Evolutionary conservation across 1,284 basidiomycete genomes (phyloP).

Genomic region (Fomitopsis pinicola): DNA sequence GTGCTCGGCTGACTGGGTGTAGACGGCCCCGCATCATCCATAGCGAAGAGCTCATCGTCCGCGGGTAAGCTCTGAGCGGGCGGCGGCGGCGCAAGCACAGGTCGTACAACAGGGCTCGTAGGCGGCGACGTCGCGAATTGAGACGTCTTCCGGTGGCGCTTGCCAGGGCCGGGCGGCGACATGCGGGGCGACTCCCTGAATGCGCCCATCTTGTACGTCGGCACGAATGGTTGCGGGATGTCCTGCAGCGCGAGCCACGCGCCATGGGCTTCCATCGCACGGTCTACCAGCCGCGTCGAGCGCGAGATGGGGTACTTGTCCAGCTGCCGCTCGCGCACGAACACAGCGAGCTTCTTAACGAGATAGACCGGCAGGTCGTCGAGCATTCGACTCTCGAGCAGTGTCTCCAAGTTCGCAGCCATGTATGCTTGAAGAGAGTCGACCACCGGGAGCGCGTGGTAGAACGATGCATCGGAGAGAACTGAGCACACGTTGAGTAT

Average conservation of each 20-base stretch:
- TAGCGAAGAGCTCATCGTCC: constrained; percentile 54
- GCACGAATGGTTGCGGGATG: constrained; percentile 65
- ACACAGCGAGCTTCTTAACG: constrained; percentile 64
- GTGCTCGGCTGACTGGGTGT: constrained; percentile 8
- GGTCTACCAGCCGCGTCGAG: constrained; percentile 50
- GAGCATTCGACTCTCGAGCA: constrained; percentile 80
- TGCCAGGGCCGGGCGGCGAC: constrained; percentile 37
- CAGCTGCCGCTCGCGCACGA: constrained; percentile 60
- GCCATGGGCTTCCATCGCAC: constrained; percentile 60
- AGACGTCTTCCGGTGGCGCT: constrained; percentile 21
- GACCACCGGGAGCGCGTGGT: constrained; percentile 70
- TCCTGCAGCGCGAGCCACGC: constrained; percentile 84
- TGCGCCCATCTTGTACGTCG: constrained; percentile 27
- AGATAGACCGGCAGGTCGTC: constrained; percentile 70
- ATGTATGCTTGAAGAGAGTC: constrained; percentile 81
- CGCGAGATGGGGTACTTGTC: constrained; percentile 67
- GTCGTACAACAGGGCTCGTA: constrained; percentile 30
- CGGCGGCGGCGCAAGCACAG: constrained; percentile 19
- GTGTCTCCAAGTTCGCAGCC: constrained; percentile 80
- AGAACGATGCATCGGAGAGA: constrained; percentile 80
- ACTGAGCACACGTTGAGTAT: constrained; percentile 80
- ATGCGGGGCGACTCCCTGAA: constrained; percentile 42
- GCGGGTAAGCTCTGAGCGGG: constrained; percentile 17
- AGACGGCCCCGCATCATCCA: constrained; percentile 49
- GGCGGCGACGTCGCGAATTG: constrained; percentile 18